A percentile compares a stretch with the other conserved stretches of the same genome.
These are phyloP conservation scores for Suillus ampliporus DNA, from an alignment of 768 basidiomycete species.

Conservation along the genomic window DNA sequence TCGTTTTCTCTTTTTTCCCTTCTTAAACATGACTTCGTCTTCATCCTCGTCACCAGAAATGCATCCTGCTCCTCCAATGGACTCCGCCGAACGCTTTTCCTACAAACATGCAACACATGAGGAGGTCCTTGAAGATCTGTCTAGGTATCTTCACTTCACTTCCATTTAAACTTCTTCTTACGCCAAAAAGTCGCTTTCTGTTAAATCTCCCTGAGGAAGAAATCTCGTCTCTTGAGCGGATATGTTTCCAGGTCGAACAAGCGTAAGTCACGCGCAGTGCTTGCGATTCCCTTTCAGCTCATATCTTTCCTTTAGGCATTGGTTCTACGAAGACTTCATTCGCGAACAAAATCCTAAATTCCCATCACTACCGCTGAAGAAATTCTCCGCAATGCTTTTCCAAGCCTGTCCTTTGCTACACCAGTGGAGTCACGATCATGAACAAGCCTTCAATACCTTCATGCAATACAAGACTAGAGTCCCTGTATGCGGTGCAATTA, in stretches of 20 bases:
- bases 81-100: conserved; percentile 47
- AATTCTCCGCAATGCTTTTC: conserved; percentile 92
- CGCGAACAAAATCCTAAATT: conserved; percentile 89
- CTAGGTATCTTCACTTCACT: conserved; percentile 61
- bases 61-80: conserved; percentile 49
- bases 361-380: conserved; percentile 87
- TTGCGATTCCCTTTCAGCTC: conserved; percentile 21
- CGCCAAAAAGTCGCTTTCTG: conserved; percentile 79
- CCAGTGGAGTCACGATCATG: conserved; percentile 85
- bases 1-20: conserved; percentile 31
- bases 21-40: conserved; percentile 68
- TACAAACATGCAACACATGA: conserved; percentile 81
- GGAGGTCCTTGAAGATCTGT: conserved; percentile 89
- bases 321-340: conserved; percentile 99
- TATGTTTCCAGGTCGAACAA: conserved; percentile 99
- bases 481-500: conserved; percentile 96
- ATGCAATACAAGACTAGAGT: conserved; percentile 97
- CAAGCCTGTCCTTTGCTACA: conserved; percentile 81
- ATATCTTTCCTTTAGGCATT: conserved; percentile 66
- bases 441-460: conserved; percentile 86
- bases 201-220: conserved; percentile 96
- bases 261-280: conserved; percentile 65
- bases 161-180: conserved; percentile 19
- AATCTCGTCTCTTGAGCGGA: conserved; percentile 86
- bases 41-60: conserved; percentile 83